These are phyloP conservation scores for Xylaria sp. DNA, from an alignment of 495 filamentous ascomycete species.

Conservation along the genomic window DNA sequence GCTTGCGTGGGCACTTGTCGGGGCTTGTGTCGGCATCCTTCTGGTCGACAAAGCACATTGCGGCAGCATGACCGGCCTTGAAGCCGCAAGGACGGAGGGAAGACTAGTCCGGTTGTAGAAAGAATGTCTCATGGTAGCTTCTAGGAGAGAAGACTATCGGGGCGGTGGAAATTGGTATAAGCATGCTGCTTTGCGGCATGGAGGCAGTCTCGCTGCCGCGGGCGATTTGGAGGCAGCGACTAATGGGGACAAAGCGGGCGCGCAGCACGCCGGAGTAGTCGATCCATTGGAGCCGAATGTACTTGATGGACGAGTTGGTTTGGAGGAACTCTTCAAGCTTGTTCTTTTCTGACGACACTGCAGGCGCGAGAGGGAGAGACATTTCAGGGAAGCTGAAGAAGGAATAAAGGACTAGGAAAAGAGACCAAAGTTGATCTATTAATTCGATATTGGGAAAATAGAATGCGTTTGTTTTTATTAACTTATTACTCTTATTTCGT, in stretches of 20 bases:
- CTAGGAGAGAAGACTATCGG: neutral
- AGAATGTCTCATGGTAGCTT: slow-evolving; percentile 1
- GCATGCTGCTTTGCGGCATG: slow-evolving; percentile 5
- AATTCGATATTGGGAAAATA: too few relatives aligned
- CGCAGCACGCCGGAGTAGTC: slow-evolving; percentile 13
- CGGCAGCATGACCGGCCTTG: neutral
- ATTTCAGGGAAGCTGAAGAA: too few relatives aligned
- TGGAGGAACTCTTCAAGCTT: neutral
- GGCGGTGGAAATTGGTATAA: neutral
- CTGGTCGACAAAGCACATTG: slow-evolving; percentile 1
- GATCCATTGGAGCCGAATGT: slow-evolving; percentile 7
- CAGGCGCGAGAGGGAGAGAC: too few relatives aligned
- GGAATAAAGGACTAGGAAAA: too few relatives aligned
- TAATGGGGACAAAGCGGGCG: slow-evolving; percentile 1
- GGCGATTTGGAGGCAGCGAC: slow-evolving; percentile 9
- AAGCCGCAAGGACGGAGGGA: neutral
- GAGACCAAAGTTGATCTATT: too few relatives aligned
- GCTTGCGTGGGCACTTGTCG: slow-evolving; percentile 8
- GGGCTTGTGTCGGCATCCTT: slow-evolving; percentile 1
- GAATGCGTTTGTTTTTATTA: too few relatives aligned
- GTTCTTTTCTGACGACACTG: neutral
- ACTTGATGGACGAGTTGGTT: neutral
- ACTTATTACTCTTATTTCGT: too few relatives aligned
- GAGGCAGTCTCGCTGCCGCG: neutral
- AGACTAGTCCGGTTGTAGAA: neutral